phyloP scores from a whole-genome alignment of 768 basidiomycete species.

The Termitomyces sp. region DNA sequence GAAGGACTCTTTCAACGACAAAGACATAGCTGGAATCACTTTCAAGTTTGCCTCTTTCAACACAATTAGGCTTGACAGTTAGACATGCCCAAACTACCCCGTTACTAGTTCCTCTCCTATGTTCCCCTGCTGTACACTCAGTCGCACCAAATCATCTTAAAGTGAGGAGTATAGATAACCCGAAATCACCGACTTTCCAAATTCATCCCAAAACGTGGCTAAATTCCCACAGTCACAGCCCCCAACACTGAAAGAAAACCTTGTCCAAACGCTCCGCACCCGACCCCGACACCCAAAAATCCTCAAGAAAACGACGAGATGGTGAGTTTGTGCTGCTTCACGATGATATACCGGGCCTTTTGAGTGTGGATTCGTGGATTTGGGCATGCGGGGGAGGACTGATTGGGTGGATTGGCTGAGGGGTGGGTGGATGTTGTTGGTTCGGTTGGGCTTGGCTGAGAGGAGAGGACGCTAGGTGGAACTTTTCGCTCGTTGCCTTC shows the following conservation, averaged over 20 bases:
- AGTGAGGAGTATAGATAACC: background rate
- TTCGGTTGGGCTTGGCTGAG: background rate
- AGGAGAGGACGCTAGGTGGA: background rate
- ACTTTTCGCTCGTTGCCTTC: background rate
- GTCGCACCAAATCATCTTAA: too few species aligned
- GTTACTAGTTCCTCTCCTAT: too few species aligned
- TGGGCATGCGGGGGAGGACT: background rate
- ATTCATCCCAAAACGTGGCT: background rate
- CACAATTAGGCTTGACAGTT: too few species aligned
- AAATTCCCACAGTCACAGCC: constrained; percentile 16
- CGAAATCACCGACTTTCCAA: background rate
- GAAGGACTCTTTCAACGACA: too few species aligned
- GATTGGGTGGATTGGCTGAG: constrained; percentile 11
- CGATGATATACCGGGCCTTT: constrained; percentile 10
- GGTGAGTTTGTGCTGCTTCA: constrained; percentile 31
- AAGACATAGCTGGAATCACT: too few species aligned
- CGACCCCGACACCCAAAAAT: constrained; percentile 20
- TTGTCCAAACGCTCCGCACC: constrained; percentile 12
- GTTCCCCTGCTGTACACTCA: too few species aligned
- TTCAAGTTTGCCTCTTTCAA: too few species aligned
- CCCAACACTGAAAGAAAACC: background rate
- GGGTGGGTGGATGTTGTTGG: background rate
- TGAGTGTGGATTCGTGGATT: constrained; percentile 11
- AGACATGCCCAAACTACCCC: too few species aligned
- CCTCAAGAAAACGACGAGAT: constrained; percentile 38